Conservation (phyloP, 306 rosid species). For the Nissolia schottii region DNA sequence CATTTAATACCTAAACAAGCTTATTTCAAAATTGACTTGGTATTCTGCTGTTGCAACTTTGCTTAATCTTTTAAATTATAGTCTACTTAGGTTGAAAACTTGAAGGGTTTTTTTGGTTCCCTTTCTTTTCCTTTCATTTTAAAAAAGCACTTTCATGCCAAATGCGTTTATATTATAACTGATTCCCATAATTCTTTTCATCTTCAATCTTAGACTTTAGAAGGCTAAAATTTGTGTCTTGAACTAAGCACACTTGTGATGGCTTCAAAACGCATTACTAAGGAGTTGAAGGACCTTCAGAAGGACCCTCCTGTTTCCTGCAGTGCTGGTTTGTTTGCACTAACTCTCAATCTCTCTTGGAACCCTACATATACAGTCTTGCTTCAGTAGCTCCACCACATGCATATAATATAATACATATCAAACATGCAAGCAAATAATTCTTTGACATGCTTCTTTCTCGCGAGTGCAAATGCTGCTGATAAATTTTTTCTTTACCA, state of each 20-base stretch:
- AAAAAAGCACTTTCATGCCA: not conserved
- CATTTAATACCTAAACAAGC: not conserved
- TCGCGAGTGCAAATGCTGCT: not conserved
- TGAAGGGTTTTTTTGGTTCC: too few relatives aligned
- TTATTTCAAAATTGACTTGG: not conserved
- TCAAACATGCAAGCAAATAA: not conserved
- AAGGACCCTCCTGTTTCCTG: slow-evolving; percentile 70
- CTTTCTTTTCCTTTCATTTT: too few relatives aligned
- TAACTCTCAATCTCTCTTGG: not conserved
- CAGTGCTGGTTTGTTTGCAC: slow-evolving; percentile 54
- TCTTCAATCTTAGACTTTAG: not conserved
- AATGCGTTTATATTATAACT: not conserved
- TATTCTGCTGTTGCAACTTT: not conserved
- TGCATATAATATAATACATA: not conserved
- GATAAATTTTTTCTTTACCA: not conserved
- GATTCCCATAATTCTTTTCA: not conserved
- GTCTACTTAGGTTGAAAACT: not conserved
- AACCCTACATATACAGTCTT: not conserved
- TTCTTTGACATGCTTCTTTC: not conserved
- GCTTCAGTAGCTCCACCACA: not conserved
- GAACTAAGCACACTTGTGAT: slow-evolving; percentile 11
- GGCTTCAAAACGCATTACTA: slow-evolving; percentile 66
- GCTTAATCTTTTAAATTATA: not conserved
- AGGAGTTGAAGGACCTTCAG: slow-evolving; percentile 64
- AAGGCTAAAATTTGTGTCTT: not conserved